Evolutionary conservation across 2,329 filamentous ascomycete genomes (phyloP).

Genomic region (Cytospora leucostoma): DNA sequence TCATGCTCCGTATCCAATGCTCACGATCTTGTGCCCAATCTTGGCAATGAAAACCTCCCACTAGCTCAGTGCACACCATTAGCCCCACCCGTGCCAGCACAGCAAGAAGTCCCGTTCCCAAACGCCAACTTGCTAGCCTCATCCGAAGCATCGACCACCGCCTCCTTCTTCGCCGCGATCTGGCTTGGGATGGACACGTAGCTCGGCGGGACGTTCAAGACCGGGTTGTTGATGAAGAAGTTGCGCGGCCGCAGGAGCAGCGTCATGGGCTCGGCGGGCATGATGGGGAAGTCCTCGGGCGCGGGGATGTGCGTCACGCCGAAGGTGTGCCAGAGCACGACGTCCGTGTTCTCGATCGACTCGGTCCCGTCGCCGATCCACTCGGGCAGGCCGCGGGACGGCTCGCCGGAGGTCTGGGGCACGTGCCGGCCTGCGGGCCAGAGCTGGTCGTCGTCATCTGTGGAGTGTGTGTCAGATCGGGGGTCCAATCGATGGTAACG

Average conservation of each 20-base stretch:
- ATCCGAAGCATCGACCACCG: slow-evolving; percentile 50
- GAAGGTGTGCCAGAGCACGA: slow-evolving; percentile 94
- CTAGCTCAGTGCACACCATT: background rate
- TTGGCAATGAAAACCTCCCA: background rate
- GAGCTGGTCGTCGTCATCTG: slow-evolving; percentile 78
- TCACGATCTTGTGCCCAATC: background rate
- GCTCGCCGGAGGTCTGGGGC: slow-evolving; percentile 81
- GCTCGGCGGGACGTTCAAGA: slow-evolving; percentile 77
- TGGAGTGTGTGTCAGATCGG: slow-evolving; percentile 12
- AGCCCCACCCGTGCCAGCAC: slow-evolving; percentile 1
- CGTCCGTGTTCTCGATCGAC: slow-evolving; percentile 76
- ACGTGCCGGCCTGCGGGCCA: slow-evolving; percentile 87
- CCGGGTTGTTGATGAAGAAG: slow-evolving; percentile 81
- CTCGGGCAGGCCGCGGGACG: slow-evolving; percentile 69
- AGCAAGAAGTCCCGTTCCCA: slow-evolving; percentile 16
- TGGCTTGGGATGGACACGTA: slow-evolving; percentile 74
- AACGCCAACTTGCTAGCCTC: slow-evolving; percentile 47
- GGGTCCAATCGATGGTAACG: background rate
- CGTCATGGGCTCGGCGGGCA: slow-evolving; percentile 85
- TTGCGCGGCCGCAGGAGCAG: slow-evolving; percentile 76
- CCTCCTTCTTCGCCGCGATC: slow-evolving; percentile 49
- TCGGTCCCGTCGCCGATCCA: slow-evolving; percentile 74
- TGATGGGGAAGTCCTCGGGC: slow-evolving; percentile 89
- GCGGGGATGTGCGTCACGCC: slow-evolving; percentile 87
- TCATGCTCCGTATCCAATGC: background rate